Conservation (phyloP, 352 stramenopile species). For the Phytophthora foliorum region DNA sequence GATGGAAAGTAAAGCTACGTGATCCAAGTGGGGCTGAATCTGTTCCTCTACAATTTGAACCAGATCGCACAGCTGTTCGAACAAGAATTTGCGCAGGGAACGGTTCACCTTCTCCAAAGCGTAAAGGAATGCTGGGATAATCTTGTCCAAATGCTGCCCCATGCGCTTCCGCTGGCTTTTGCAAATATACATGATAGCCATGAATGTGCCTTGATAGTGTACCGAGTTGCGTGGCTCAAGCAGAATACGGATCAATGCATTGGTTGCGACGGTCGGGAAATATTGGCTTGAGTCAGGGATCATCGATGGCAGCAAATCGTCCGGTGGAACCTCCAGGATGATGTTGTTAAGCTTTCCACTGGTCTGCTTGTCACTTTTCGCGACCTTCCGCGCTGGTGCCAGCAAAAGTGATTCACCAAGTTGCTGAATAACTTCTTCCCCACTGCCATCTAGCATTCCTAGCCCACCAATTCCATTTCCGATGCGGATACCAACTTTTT, state of each 20-base stretch:
- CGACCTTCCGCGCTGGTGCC: constrained; percentile 61
- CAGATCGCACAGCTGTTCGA: constrained; percentile 97
- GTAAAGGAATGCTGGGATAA: constrained; percentile 98
- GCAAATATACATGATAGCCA: constrained; percentile 99
- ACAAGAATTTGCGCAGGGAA: constrained; percentile 94
- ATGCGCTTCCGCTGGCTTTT: constrained; percentile 95
- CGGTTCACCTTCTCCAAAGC: constrained; percentile 92
- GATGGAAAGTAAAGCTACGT: constrained; percentile 86
- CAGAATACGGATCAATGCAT: constrained; percentile 98
- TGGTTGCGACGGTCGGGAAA: constrained; percentile 97
- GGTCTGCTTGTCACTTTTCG: constrained; percentile 78
- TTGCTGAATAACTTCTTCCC: constrained; percentile 59
- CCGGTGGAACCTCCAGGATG: constrained; percentile 68
- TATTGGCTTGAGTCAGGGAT: constrained; percentile 93
- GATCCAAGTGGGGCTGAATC: constrained; percentile 92
- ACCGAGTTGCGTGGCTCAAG: constrained; percentile 96
- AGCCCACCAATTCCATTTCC: constrained; percentile 40
- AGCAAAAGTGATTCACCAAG: constrained; percentile 59
- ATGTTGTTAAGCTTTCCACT: constrained; percentile 74
- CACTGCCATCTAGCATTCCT: constrained; percentile 42
- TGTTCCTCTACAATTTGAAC: constrained; percentile 97
- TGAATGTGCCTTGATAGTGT: constrained; percentile 98
- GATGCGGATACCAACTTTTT: constrained; percentile 48
- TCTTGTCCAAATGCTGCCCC: constrained; percentile 96
- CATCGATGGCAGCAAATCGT: constrained; percentile 86